A percentile compares a stretch with the other conserved stretches of the same genome.
Evolutionary conservation across 2,329 filamentous ascomycete species (phyloP).

Genomic region (Emergomyces africanus): DNA sequence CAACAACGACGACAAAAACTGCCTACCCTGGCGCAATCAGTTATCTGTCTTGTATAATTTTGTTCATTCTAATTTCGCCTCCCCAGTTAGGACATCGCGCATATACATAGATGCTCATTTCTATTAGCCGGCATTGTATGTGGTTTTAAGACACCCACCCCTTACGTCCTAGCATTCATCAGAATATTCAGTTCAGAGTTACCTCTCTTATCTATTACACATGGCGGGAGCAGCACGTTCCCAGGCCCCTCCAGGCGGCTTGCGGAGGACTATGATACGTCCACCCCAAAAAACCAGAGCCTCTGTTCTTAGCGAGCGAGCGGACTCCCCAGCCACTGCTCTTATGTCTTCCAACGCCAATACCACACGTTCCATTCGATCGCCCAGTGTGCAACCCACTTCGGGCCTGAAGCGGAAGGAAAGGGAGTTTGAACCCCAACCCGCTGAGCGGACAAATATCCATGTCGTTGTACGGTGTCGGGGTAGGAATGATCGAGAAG

Average conservation of each 20-base stretch:
- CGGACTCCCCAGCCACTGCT: conserved; percentile 60
- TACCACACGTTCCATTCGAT: conserved; percentile 26
- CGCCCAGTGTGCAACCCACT: conserved; percentile 35
- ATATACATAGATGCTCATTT: background rate
- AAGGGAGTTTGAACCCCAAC: conserved; percentile 61
- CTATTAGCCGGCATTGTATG: background rate
- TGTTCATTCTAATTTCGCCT: too few species aligned
- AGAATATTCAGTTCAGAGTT: background rate
- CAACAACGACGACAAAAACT: background rate
- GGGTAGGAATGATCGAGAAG: conserved; percentile 82
- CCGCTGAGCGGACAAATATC: conserved; percentile 57
- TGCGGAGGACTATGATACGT: conserved; percentile 39
- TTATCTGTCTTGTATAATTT: background rate
- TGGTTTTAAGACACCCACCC: background rate
- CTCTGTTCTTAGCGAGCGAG: conserved; percentile 39
- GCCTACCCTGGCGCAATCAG: background rate
- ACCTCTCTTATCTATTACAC: background rate
- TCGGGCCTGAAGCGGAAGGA: conserved; percentile 71
- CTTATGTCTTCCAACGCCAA: conserved; percentile 42
- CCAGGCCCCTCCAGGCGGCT: conserved; percentile 21
- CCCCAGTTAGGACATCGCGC: background rate
- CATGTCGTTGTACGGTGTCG: conserved; percentile 93
- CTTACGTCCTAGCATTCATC: background rate
- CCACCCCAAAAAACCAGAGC: conserved; percentile 41
- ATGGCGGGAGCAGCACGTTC: conserved; percentile 10